These are phyloP conservation scores for Camellia granthamiana DNA, from an alignment of 148 eudicot genomes.

Conservation along the genomic window DNA sequence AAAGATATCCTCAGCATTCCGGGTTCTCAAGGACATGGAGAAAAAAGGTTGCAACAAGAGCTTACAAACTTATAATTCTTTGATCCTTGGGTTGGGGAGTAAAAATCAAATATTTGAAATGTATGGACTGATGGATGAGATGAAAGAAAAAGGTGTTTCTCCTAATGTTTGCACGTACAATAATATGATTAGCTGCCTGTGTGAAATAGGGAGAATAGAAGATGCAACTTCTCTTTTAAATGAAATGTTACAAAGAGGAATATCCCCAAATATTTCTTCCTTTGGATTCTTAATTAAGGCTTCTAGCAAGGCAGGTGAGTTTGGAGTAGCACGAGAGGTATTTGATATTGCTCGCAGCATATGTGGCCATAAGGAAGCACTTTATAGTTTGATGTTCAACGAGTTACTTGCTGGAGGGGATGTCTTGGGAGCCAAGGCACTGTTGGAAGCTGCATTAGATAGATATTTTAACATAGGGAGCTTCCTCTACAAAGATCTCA, in stretches of 20 bases:
- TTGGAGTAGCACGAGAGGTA: constrained; percentile 78
- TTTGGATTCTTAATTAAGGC: constrained; percentile 68
- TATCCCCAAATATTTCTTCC: constrained; percentile 65
- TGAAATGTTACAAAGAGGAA: constrained; percentile 66
- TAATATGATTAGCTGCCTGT: constrained; percentile 53
- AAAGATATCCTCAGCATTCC: constrained; percentile 83
- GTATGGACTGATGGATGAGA: constrained; percentile 84
- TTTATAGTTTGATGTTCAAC: constrained; percentile 66
- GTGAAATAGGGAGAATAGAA: constrained; percentile 65
- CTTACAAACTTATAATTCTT: constrained; percentile 75
- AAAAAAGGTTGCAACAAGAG: constrained; percentile 69
- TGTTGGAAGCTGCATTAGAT: constrained; percentile 64
- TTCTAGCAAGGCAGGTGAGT: constrained; percentile 81
- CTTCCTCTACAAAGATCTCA: constrained; percentile 67
- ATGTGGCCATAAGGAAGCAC: constrained; percentile 69
- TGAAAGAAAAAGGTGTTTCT: constrained; percentile 77
- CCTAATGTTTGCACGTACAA: constrained; percentile 78
- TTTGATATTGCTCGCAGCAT: constrained; percentile 61
- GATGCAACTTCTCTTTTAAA: constrained; percentile 73
- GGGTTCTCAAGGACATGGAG: constrained; percentile 97
- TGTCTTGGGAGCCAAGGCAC: constrained; percentile 58
- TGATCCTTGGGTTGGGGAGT: constrained; percentile 64
- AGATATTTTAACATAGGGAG: constrained; percentile 59
- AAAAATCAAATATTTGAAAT: constrained; percentile 88
- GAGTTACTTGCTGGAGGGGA: constrained; percentile 82